These are phyloP conservation scores for Dactylellina haptotyla DNA, from an alignment of 2,329 filamentous ascomycete species.

Conservation along the genomic window DNA sequence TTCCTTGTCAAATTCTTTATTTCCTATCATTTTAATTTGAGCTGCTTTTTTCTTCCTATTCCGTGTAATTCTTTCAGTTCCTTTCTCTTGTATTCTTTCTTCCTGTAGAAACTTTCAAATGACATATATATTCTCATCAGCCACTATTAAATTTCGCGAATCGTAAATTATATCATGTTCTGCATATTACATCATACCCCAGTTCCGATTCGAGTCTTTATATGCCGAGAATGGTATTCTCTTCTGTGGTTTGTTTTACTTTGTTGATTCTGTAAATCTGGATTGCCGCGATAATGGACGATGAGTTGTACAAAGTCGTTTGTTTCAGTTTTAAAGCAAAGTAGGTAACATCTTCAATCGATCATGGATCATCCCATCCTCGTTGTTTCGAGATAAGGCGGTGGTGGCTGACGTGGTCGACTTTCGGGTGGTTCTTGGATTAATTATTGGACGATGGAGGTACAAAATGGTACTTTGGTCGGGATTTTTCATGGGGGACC, in stretches of 20 bases:
- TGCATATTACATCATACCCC: too few species aligned
- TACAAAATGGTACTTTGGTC: neutral
- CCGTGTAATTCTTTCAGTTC: neutral
- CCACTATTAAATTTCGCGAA: neutral
- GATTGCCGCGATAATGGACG: too few species aligned
- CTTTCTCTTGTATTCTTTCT: slow-evolving; percentile 13
- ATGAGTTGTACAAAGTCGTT: too few species aligned
- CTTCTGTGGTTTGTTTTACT: too few species aligned
- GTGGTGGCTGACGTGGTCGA: neutral
- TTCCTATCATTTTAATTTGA: too few species aligned
- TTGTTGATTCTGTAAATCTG: too few species aligned
- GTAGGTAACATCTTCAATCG: too few species aligned
- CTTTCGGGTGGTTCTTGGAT: neutral
- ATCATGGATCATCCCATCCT: slow-evolving; percentile 3
- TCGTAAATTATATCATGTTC: neutral
- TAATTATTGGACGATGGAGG: neutral
- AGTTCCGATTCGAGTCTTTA: too few species aligned
- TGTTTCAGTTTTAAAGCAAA: too few species aligned
- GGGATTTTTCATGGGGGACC: too few species aligned
- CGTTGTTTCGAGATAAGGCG: neutral
- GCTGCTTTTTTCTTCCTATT: neutral
- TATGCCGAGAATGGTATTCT: neutral
- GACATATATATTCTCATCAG: slow-evolving; percentile 2
- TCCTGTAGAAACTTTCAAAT: slow-evolving; percentile 22
- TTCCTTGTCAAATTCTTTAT: too few species aligned